Conservation (phyloP, 768 basidiomycete genomes). For the Amyloporia xantha region DNA sequence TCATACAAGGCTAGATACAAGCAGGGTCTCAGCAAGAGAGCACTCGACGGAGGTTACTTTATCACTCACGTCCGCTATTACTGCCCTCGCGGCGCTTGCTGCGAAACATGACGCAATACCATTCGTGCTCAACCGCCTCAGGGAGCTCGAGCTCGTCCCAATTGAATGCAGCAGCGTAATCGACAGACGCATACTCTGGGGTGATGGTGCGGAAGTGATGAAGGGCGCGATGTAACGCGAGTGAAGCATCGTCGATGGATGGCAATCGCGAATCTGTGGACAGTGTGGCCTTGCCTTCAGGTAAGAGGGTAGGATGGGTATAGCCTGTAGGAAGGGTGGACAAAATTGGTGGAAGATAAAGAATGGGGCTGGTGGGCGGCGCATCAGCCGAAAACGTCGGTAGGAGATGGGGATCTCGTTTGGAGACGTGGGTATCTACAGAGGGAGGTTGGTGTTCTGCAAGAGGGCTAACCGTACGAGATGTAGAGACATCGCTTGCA, state of each 20-base stretch:
- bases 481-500: no score
- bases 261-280: conserved; percentile 74
- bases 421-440: background rate
- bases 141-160: conserved; percentile 71
- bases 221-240: conserved; percentile 81
- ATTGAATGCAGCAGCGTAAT: conserved; percentile 82
- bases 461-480: no score
- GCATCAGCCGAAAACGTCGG: conserved; percentile 43
- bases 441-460: no score
- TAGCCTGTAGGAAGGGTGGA: conserved; percentile 59
- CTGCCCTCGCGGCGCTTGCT: conserved; percentile 68
- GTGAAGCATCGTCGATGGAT: conserved; percentile 75
- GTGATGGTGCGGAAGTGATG: conserved; percentile 65
- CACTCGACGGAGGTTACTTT: background rate
- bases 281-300: conserved; percentile 31
- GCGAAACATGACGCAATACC: conserved; percentile 91
- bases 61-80: conserved; percentile 52
- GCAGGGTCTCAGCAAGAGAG: no score
- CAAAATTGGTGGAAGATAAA: conserved; percentile 82
- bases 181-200: conserved; percentile 50
- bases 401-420: conserved; percentile 46
- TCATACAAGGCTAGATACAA: conserved; percentile 79
- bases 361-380: conserved; percentile 40
- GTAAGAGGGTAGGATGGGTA: conserved; percentile 14
- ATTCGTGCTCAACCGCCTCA: conserved; percentile 69